Evolutionary conservation across 441 rosid species (phyloP).

Genomic region (Manihot esculenta): DNA sequence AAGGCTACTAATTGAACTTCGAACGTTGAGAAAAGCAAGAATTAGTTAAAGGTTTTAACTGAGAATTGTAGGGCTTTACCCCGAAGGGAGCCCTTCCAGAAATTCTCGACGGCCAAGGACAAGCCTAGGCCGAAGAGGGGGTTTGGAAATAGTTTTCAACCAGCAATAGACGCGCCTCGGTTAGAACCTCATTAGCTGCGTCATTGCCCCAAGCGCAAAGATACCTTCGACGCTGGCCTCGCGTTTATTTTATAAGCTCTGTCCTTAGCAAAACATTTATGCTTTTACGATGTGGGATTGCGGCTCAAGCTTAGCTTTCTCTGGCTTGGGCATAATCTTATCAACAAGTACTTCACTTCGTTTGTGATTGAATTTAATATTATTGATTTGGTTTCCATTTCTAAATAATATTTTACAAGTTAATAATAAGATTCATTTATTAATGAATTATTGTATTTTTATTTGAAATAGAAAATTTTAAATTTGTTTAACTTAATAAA

Average conservation of each 20-base stretch:
- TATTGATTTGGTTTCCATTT: too few species aligned
- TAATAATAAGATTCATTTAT: too few species aligned
- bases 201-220: slow-evolving; percentile 97
- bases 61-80: slow-evolving; percentile 35
- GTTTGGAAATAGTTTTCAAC: slow-evolving; percentile 97
- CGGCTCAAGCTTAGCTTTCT: too few species aligned
- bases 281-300: background rate
- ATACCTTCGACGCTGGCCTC: background rate
- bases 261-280: background rate
- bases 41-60: background rate
- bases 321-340: too few species aligned
- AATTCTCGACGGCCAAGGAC: slow-evolving; percentile 49
- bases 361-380: too few species aligned
- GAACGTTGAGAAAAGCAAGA: too few species aligned
- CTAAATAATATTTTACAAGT: too few species aligned
- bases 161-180: slow-evolving; percentile 97
- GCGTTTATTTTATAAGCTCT: background rate
- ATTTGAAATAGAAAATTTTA: too few species aligned
- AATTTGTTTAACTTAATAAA: too few species aligned
- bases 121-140: slow-evolving; percentile 57
- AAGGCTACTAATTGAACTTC: too few species aligned
- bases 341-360: too few species aligned
- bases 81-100: slow-evolving; percentile 52
- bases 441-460: too few species aligned
- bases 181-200: slow-evolving; percentile 81